These are phyloP conservation scores for Macrocybe gigantea DNA, from an alignment of 768 basidiomycete genomes.

Conservation along the genomic window DNA sequence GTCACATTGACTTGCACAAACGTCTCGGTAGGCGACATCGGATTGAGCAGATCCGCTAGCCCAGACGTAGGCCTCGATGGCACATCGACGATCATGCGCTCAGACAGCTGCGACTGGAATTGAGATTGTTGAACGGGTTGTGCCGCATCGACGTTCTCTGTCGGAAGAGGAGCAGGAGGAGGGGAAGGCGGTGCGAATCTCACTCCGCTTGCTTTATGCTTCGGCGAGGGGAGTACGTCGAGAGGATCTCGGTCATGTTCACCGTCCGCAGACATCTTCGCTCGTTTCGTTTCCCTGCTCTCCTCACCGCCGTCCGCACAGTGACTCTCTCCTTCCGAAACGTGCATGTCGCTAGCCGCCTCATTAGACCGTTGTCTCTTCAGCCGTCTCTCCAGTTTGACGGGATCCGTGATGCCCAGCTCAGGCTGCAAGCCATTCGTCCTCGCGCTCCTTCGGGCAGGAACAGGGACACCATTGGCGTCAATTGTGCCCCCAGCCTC, in stretches of 20 bases:
- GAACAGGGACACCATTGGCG: slow-evolving; percentile 27
- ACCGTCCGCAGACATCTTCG: slow-evolving; percentile 38
- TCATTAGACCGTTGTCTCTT: slow-evolving; percentile 66
- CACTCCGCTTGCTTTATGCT: slow-evolving; percentile 26
- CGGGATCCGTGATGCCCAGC: slow-evolving; percentile 66
- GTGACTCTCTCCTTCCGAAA: slow-evolving; percentile 43
- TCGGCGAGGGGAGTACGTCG: slow-evolving; percentile 31
- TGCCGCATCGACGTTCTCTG: slow-evolving; percentile 12
- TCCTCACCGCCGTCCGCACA: slow-evolving; percentile 18
- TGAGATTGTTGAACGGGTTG: too few relatives aligned
- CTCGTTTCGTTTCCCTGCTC: slow-evolving; percentile 52
- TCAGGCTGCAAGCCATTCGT: slow-evolving; percentile 71
- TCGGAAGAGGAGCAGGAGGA: not conserved
- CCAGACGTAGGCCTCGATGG: too few relatives aligned
- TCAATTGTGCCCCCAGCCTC: slow-evolving; percentile 21
- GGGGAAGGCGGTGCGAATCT: slow-evolving; percentile 37
- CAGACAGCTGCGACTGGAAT: too few relatives aligned
- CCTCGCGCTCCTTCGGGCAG: slow-evolving; percentile 68
- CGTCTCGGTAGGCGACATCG: too few relatives aligned
- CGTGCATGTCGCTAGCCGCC: slow-evolving; percentile 42
- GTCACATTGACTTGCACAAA: too few relatives aligned
- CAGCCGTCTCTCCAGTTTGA: slow-evolving; percentile 65
- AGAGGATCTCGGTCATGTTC: slow-evolving; percentile 47
- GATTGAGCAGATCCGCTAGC: too few relatives aligned
- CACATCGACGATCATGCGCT: too few relatives aligned